Conservation (phyloP, 805 yeast species). For the Scheffersomyces stipitis region DNA sequence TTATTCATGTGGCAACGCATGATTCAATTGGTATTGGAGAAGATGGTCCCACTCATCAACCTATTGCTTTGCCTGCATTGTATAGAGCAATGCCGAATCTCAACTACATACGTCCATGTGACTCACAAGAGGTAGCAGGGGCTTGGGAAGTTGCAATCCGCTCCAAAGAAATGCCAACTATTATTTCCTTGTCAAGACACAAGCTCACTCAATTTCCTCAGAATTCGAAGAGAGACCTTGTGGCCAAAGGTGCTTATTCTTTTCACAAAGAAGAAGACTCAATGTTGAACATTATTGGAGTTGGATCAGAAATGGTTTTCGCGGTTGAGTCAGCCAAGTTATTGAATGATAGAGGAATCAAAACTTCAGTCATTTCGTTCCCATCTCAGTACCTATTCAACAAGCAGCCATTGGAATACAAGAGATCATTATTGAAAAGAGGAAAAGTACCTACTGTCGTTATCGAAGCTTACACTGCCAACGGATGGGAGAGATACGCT, state of each 20-base stretch:
- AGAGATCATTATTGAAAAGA: slow-evolving; percentile 19
- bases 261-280: slow-evolving; percentile 20
- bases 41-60: slow-evolving; percentile 61
- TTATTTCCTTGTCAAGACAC: slow-evolving; percentile 28
- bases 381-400: slow-evolving; percentile 32
- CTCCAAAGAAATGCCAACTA: slow-evolving; percentile 15
- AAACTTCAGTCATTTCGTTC: slow-evolving; percentile 25
- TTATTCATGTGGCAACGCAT: slow-evolving; percentile 55
- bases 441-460: slow-evolving; percentile 27
- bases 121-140: slow-evolving; percentile 52
- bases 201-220: slow-evolving; percentile 23
- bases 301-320: too few species aligned
- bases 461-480: slow-evolving; percentile 33
- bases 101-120: slow-evolving; percentile 53
- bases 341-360: slow-evolving; percentile 21
- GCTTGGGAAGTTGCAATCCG: slow-evolving; percentile 36
- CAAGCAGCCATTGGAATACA: slow-evolving; percentile 23
- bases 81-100: slow-evolving; percentile 52
- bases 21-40: slow-evolving; percentile 60
- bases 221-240: slow-evolving; percentile 16
- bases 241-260: slow-evolving; percentile 26
- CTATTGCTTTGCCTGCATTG: slow-evolving; percentile 51
- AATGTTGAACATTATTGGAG: too few species aligned
- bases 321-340: too few species aligned
- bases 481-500: slow-evolving; percentile 38